Conservation (phyloP, 2,329 filamentous ascomycete genomes). For the Nothopassalora personata region DNA sequence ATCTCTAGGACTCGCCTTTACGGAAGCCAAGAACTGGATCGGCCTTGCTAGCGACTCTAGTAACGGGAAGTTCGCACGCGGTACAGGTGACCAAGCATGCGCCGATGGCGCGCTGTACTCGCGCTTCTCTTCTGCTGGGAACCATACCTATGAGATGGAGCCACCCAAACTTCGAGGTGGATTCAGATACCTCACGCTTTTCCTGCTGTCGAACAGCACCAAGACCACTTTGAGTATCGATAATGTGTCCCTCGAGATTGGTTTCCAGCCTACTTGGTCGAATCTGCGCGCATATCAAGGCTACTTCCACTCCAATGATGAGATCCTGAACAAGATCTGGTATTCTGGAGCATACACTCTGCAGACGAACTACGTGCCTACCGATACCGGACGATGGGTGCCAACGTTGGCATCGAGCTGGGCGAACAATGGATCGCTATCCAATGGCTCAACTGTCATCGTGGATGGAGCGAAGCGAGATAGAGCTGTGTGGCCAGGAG, state of each 20-base stretch:
- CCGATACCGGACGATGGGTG: slow-evolving; percentile 31
- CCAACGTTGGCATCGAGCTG: slow-evolving; percentile 23
- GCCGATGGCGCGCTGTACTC: slow-evolving; percentile 43
- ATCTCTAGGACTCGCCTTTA: slow-evolving; percentile 38
- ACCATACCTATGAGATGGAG: slow-evolving; percentile 41
- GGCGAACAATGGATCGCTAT: slow-evolving; percentile 35
- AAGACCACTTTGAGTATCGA: slow-evolving; percentile 35
- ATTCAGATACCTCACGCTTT: slow-evolving; percentile 50
- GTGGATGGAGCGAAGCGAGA: slow-evolving; percentile 39
- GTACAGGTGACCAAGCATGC: slow-evolving; percentile 24
- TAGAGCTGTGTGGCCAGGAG: slow-evolving; percentile 41
- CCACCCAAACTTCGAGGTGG: slow-evolving; percentile 45
- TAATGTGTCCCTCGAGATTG: slow-evolving; percentile 41
- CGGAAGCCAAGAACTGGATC: slow-evolving; percentile 40
- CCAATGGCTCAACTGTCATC: slow-evolving; percentile 32
- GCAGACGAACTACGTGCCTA: slow-evolving; percentile 35
- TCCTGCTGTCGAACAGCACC: slow-evolving; percentile 35
- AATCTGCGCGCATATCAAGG: slow-evolving; percentile 36
- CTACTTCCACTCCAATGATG: slow-evolving; percentile 34
- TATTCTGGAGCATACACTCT: slow-evolving; percentile 46
- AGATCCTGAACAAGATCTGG: slow-evolving; percentile 53
- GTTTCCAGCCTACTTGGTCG: slow-evolving; percentile 48
- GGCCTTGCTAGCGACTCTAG: slow-evolving; percentile 42
- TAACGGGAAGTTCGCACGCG: slow-evolving; percentile 34
- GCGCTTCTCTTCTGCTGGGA: slow-evolving; percentile 30